phyloP scores from a whole-genome alignment of 2,329 filamentous ascomycete genomes.

The Blastomyces percursus region DNA sequence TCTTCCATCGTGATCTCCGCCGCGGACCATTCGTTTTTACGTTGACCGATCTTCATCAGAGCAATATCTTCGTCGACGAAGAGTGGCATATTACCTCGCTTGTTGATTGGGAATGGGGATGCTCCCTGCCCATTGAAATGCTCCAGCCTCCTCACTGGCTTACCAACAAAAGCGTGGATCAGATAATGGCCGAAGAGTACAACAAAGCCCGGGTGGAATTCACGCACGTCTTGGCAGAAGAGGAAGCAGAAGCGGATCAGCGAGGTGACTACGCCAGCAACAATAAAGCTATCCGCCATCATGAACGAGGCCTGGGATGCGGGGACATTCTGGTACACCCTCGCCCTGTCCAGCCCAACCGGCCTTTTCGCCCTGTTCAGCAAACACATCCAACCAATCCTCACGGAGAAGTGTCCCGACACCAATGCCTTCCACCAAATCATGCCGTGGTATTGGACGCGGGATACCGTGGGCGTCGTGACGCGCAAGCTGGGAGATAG shows the following conservation, averaged over 20 bases:
- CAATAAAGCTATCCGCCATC: slow-evolving; percentile 8
- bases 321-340: slow-evolving; percentile 15
- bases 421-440: slow-evolving; percentile 13
- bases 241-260: slow-evolving; percentile 14
- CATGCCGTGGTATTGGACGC: slow-evolving; percentile 16
- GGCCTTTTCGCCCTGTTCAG: slow-evolving; percentile 15
- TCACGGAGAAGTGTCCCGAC: slow-evolving; percentile 9
- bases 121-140: slow-evolving; percentile 19
- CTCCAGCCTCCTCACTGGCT: slow-evolving; percentile 19
- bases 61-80: slow-evolving; percentile 17
- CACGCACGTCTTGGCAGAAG: slow-evolving; percentile 4
- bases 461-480: slow-evolving; percentile 12
- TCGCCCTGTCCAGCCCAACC: slow-evolving; percentile 16
- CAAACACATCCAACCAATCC: slow-evolving; percentile 15
- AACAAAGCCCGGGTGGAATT: slow-evolving; percentile 13
- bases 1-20: slow-evolving; percentile 22
- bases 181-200: slow-evolving; percentile 14
- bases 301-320: slow-evolving; percentile 13
- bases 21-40: slow-evolving; percentile 27
- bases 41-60: slow-evolving; percentile 33
- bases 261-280: neutral
- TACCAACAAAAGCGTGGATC: slow-evolving; percentile 15
- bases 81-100: slow-evolving; percentile 18
- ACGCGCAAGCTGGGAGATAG: slow-evolving; percentile 6
- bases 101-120: slow-evolving; percentile 8